phyloP scores from a whole-genome alignment of 805 yeast genomes.

The Candida ponderosae region DNA sequence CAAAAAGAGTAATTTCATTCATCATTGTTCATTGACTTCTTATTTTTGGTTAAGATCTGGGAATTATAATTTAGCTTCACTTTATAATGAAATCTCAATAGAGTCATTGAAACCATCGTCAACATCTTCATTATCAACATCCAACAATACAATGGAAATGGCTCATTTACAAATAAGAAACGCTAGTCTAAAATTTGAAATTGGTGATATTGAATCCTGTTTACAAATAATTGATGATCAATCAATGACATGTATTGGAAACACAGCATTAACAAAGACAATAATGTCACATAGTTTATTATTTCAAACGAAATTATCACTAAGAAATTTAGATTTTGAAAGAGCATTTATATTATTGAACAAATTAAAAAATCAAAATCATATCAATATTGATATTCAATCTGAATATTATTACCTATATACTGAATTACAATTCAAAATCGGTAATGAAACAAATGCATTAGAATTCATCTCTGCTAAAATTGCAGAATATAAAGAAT shows the following conservation, averaged over 20 bases:
- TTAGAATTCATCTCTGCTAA: conserved; percentile 14
- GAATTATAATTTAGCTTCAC: conserved; percentile 33
- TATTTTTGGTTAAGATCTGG: conserved; percentile 49
- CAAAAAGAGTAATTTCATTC: conserved; percentile 23
- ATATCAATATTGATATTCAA: conserved; percentile 19
- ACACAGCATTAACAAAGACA: conserved; percentile 26
- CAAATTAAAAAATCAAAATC: conserved; percentile 14
- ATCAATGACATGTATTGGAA: conserved; percentile 4
- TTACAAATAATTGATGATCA: conserved; percentile 30
- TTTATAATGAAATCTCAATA: conserved; percentile 41
- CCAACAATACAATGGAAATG: conserved; percentile 26
- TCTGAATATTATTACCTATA: conserved; percentile 21
- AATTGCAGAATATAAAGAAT: conserved; percentile 15
- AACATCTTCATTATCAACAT: too few species aligned
- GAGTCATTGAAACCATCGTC: conserved; percentile 30
- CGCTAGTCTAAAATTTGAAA: conserved; percentile 26
- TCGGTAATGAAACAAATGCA: conserved; percentile 17
- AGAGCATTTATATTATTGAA: conserved; percentile 17
- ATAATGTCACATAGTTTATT: conserved; percentile 33
- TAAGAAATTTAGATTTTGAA: conserved; percentile 18
- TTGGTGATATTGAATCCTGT: conserved; percentile 34
- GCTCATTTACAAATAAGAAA: conserved; percentile 31
- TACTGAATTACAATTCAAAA: conserved; percentile 13
- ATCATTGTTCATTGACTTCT: conserved; percentile 36
- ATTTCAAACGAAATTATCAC: conserved; percentile 26